These are phyloP conservation scores for Backusella westeae DNA, from an alignment of 192 early-diverging fungal genomes.

Conservation along the genomic window DNA sequence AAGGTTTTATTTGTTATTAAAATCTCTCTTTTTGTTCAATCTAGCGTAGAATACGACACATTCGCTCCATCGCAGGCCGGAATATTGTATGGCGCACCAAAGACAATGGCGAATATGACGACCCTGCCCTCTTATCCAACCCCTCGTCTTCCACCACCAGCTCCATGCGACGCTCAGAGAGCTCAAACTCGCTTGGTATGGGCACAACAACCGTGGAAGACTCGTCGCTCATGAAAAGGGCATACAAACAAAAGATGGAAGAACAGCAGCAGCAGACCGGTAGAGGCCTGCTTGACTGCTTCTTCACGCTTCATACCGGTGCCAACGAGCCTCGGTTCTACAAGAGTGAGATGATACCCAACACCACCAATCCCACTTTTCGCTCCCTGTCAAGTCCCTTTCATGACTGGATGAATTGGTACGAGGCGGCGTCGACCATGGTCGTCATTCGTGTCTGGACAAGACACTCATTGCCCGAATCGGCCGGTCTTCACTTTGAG, in stretches of 20 bases:
- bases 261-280: constrained; percentile 4
- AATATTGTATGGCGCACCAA: constrained; percentile 28
- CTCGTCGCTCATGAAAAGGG: constrained; percentile 16
- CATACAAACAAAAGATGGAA: constrained; percentile 11
- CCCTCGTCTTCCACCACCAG: not conserved
- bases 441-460: constrained; percentile 27
- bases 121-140: not conserved
- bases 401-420: constrained; percentile 12
- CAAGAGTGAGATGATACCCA: constrained; percentile 33
- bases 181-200: constrained; percentile 12
- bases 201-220: constrained; percentile 20
- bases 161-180: constrained; percentile 18
- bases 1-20: not conserved
- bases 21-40: not conserved
- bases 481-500: constrained; percentile 9
- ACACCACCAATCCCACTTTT: constrained; percentile 35
- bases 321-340: constrained; percentile 30
- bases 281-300: constrained; percentile 39
- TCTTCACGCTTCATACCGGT: constrained; percentile 40
- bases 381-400: constrained; percentile 16
- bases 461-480: constrained; percentile 27
- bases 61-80: constrained; percentile 26
- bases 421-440: constrained; percentile 18
- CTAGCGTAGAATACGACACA: constrained; percentile 35
- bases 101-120: not conserved